Evolutionary conservation across 805 yeast genomes (phyloP).

Genomic region (Metschnikowia peoriensis): DNA sequence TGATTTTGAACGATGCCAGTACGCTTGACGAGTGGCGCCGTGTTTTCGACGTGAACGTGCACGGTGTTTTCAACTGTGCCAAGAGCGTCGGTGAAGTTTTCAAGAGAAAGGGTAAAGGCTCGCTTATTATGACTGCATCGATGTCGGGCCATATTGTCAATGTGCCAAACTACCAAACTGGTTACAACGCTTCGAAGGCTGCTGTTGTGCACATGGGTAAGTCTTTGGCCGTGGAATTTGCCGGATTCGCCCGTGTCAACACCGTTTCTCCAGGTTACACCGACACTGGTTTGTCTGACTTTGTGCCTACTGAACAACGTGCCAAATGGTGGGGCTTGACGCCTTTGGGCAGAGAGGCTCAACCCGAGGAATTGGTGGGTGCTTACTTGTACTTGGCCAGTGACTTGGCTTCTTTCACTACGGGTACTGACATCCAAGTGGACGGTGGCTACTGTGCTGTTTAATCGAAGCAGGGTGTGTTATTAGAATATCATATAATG

Average conservation of each 20-base stretch:
- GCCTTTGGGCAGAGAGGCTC: conserved; percentile 23
- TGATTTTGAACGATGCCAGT: conserved; percentile 38
- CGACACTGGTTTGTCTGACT: conserved; percentile 21
- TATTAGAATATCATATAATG: background rate
- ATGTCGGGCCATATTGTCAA: conserved; percentile 89
- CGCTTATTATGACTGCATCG: conserved; percentile 81
- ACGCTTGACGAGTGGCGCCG: conserved; percentile 65
- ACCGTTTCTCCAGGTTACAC: conserved; percentile 23
- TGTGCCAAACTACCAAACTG: conserved; percentile 79
- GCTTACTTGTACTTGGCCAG: conserved; percentile 25
- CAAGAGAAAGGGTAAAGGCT: conserved; percentile 70
- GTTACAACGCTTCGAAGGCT: conserved; percentile 34
- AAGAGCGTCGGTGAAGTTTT: conserved; percentile 71
- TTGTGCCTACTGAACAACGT: conserved; percentile 21
- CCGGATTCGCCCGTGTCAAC: conserved; percentile 23
- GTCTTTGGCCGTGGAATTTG: conserved; percentile 24
- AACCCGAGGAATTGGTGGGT: conserved; percentile 22
- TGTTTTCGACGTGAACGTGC: conserved; percentile 52
- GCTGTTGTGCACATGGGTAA: conserved; percentile 23
- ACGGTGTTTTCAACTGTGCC: conserved; percentile 50
- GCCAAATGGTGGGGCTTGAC: conserved; percentile 26
- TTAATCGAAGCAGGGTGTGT: background rate
- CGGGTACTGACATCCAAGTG: conserved; percentile 22
- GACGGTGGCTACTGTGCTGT: conserved; percentile 25
- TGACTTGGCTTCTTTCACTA: conserved; percentile 22